Conservation (phyloP, 1,139 yeast genomes). For the Insectozyma bohioensis region DNA sequence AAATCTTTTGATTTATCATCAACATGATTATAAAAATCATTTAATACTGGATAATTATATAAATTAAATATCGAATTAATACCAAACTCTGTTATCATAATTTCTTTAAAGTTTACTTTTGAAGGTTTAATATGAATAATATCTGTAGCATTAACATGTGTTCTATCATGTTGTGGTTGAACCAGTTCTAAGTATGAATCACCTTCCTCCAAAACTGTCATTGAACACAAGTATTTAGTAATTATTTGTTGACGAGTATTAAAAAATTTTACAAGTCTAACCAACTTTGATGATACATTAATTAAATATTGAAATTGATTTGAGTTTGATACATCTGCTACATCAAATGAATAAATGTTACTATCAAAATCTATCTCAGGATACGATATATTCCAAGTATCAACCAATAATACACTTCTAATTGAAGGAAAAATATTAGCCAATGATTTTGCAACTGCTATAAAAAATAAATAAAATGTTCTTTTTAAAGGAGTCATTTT, state of each 20-base stretch:
- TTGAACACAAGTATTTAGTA: slow-evolving; percentile 21
- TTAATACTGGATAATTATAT: slow-evolving; percentile 25
- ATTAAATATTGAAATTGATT: slow-evolving; percentile 21
- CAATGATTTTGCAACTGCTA: slow-evolving; percentile 36
- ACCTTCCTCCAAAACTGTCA: slow-evolving; percentile 18
- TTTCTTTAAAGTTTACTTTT: slow-evolving; percentile 25
- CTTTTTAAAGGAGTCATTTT: slow-evolving; percentile 30
- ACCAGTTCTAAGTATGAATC: slow-evolving; percentile 18
- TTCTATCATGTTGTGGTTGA: slow-evolving; percentile 11
- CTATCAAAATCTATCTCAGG: slow-evolving; percentile 33
- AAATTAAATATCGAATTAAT: slow-evolving; percentile 18
- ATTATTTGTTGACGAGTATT: slow-evolving; percentile 26
- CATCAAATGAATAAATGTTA: slow-evolving; percentile 21
- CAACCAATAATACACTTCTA: slow-evolving; percentile 35
- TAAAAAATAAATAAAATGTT: slow-evolving; percentile 34
- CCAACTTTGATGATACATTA: slow-evolving; percentile 20
- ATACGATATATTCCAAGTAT: slow-evolving; percentile 31
- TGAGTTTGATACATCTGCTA: slow-evolving; percentile 16
- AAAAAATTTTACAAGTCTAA: slow-evolving; percentile 30
- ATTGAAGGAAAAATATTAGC: slow-evolving; percentile 34
- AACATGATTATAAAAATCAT: slow-evolving; percentile 5
- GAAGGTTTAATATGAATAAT: slow-evolving; percentile 23
- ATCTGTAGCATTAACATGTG: slow-evolving; percentile 15
- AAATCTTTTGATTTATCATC: slow-evolving; percentile 6
- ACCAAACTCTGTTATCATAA: slow-evolving; percentile 21